Base-by-base conservation (phyloP, 2,329 filamentous ascomycete species). In the Claviceps capensis region DNA sequence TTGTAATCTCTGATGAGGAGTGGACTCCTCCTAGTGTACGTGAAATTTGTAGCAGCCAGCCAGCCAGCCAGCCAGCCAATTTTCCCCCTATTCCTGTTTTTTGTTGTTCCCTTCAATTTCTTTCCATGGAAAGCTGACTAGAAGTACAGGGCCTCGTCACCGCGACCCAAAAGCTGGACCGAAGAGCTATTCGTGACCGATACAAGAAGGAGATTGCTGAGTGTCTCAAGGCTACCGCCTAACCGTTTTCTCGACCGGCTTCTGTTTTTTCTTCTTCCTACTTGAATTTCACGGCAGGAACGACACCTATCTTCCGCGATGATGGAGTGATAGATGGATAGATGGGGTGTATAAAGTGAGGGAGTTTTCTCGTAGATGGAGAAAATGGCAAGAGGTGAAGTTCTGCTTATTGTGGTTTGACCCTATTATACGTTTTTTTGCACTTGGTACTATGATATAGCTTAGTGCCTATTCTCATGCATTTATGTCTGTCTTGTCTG, bases 1-100 rank as follows among this genome's bases (percentile, higher is more conserved):
- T 91, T 19, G 85, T 91, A 26, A 67, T 95, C 52, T 81, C 83
- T 0, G 86, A 91, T 57, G 88, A 91, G 63, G 88, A 94, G 67
- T 95, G 88, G 88, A 91, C 85, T 52, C 86, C 88, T 50, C 77
- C 82, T 54, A 93, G 83, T 64, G 87, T 91, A 73, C 82, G 86
- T 78, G 53, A 13, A 19, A 19, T 14, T 9, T 45, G 13, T 45
- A 34, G 30, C 30, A 34, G 30, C 9, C 26, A 34, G 30, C 9
- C 26, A 11, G 30, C 9, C 30, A 34, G 30, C 30, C 7, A 30
- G 3, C 1, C 26, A 30, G 26, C 26, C 41, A 9, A 11, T 30
- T 53, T 50, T 56, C 5, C 41, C 13, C 16, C 17, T 8, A 8
- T 11, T 11, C 14, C 13, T 14, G 19, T 2, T 2, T 5, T 19